Conservation (phyloP, 768 basidiomycete genomes). For the Neoboletus brunneissimus region DNA sequence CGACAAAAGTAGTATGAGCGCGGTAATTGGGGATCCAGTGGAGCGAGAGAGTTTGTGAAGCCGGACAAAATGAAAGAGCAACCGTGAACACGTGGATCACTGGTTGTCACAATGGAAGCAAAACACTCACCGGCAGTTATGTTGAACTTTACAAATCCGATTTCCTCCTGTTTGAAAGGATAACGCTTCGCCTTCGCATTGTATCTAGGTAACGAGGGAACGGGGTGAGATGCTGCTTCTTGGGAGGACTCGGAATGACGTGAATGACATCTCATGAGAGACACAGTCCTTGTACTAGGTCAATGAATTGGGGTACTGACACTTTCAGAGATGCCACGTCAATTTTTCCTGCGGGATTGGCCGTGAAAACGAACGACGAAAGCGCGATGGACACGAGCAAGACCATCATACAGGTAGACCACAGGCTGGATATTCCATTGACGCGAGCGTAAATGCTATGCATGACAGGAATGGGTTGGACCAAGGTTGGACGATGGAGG, state of each 20-base stretch:
- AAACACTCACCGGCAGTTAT: slow-evolving; percentile 64
- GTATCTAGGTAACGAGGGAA: slow-evolving; percentile 34
- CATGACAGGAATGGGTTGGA: slow-evolving; percentile 40
- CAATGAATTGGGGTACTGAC: slow-evolving; percentile 42
- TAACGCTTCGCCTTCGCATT: slow-evolving; percentile 52
- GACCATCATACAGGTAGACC: slow-evolving; percentile 73
- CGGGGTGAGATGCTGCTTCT: slow-evolving; percentile 15
- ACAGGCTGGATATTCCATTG: slow-evolving; percentile 70
- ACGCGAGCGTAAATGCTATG: slow-evolving; percentile 67
- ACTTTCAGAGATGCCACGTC: slow-evolving; percentile 70
- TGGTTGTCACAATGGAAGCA: slow-evolving; percentile 27
- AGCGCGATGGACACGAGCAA: slow-evolving; percentile 69
- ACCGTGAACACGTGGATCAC: slow-evolving; percentile 22
- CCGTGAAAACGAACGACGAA: slow-evolving; percentile 64
- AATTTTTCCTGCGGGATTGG: slow-evolving; percentile 55
- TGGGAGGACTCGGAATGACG: slow-evolving; percentile 8
- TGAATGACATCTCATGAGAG: slow-evolving; percentile 9
- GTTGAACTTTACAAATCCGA: slow-evolving; percentile 80
- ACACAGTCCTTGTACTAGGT: slow-evolving; percentile 1
- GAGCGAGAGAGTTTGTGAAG: slow-evolving; percentile 9
- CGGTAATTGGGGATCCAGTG: slow-evolving; percentile 15
- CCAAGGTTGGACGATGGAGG: not conserved
- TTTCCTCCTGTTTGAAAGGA: slow-evolving; percentile 63
- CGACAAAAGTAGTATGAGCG: slow-evolving; percentile 2
- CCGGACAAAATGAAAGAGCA: slow-evolving; percentile 26